phyloP scores from a whole-genome alignment of 805 yeast genomes.

The Groenewaldozyma salmanticensis region DNA sequence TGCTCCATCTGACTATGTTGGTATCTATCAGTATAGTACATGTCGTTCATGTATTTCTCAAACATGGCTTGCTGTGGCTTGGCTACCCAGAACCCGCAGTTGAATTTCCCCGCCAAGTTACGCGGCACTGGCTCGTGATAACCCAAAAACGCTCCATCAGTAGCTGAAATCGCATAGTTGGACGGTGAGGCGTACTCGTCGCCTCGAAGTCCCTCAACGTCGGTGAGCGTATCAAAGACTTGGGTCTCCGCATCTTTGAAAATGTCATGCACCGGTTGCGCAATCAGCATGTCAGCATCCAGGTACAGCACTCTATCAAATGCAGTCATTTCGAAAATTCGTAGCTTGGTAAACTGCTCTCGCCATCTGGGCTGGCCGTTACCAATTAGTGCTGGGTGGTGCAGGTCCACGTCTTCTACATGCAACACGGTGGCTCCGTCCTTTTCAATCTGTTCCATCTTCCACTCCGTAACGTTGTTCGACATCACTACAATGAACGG shows the following conservation, averaged over 20 bases:
- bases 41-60: slow-evolving; percentile 2
- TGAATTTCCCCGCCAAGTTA: slow-evolving; percentile 3
- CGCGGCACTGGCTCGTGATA: slow-evolving; percentile 7
- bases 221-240: background rate
- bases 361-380: slow-evolving; percentile 2
- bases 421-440: slow-evolving; percentile 9
- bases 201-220: background rate
- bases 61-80: slow-evolving; percentile 5
- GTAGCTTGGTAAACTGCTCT: slow-evolving; percentile 10
- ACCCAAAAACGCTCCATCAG: slow-evolving; percentile 8
- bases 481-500: slow-evolving; percentile 11
- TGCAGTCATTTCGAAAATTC: slow-evolving; percentile 7
- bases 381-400: background rate
- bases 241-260: slow-evolving; percentile 6
- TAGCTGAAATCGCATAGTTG: slow-evolving; percentile 9
- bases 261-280: slow-evolving; percentile 6
- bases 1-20: slow-evolving; percentile 9
- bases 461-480: slow-evolving; percentile 6
- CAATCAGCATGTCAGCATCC: slow-evolving; percentile 10
- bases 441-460: slow-evolving; percentile 4
- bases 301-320: slow-evolving; percentile 10
- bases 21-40: slow-evolving; percentile 6
- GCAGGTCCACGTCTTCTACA: slow-evolving; percentile 4
- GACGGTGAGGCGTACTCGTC: slow-evolving; percentile 9
- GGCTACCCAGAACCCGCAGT: slow-evolving; percentile 10